Conservation (phyloP, 2,329 filamentous ascomycete species). For the Parascedosporium putredinis region DNA sequence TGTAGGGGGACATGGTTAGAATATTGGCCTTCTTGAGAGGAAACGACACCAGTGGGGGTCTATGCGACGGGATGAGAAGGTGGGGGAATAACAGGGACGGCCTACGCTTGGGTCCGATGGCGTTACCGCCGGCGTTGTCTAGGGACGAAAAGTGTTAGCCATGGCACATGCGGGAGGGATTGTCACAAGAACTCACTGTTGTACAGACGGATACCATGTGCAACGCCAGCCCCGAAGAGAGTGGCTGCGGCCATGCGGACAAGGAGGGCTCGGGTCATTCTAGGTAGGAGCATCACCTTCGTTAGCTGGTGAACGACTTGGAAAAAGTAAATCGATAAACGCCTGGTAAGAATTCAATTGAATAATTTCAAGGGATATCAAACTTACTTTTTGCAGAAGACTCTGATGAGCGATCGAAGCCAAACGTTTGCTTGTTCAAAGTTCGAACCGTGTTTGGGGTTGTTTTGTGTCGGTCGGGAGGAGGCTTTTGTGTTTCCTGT, state of each 20-base stretch:
- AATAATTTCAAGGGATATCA: background rate
- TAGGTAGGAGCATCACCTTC: background rate
- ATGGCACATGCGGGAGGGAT: too few relatives aligned
- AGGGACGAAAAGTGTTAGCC: too few relatives aligned
- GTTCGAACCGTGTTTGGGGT: too few relatives aligned
- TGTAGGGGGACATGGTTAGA: too few relatives aligned
- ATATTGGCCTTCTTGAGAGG: too few relatives aligned
- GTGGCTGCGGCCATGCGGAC: background rate
- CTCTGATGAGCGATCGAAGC: too few relatives aligned
- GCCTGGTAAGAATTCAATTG: too few relatives aligned
- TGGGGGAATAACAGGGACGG: background rate
- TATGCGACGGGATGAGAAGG: background rate
- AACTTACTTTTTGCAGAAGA: background rate
- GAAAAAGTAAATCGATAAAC: too few relatives aligned
- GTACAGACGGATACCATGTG: background rate
- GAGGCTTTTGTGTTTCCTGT: too few relatives aligned
- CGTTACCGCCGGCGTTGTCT: background rate
- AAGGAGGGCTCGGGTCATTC: background rate
- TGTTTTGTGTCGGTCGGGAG: too few relatives aligned
- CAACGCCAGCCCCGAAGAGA: background rate
- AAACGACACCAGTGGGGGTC: background rate
- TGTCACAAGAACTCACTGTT: background rate
- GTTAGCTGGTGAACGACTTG: too few relatives aligned
- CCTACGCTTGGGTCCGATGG: background rate
- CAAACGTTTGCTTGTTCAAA: too few relatives aligned